phyloP scores from a whole-genome alignment of 169 alveolate genomes.

The Cryptosporidium xiaoi region DNA sequence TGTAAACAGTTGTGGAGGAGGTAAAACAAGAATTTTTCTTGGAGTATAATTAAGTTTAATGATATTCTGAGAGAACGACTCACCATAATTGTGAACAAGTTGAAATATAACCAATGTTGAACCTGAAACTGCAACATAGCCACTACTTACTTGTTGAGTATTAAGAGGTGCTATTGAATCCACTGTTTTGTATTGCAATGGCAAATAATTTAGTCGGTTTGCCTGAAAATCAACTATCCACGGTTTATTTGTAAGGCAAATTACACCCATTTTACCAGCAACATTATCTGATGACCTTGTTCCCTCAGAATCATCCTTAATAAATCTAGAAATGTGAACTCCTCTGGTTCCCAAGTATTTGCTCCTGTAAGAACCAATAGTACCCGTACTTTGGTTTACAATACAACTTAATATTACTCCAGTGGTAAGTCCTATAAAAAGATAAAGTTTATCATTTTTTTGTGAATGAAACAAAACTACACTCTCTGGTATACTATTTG shows the following conservation, averaged over 20 bases:
- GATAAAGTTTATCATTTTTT: slow-evolving; percentile 79
- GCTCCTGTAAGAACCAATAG: slow-evolving; percentile 94
- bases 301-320: neutral
- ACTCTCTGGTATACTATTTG: slow-evolving; percentile 76
- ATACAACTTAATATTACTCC: slow-evolving; percentile 95
- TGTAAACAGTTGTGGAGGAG: slow-evolving; percentile 83
- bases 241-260: slow-evolving; percentile 88
- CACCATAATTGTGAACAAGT: slow-evolving; percentile 86
- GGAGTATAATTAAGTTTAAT: slow-evolving; percentile 93
- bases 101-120: slow-evolving; percentile 85
- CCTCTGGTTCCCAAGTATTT: slow-evolving; percentile 94
- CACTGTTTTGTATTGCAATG: slow-evolving; percentile 88
- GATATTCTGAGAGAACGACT: slow-evolving; percentile 88
- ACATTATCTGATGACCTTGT: neutral
- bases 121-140: slow-evolving; percentile 92
- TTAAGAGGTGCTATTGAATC: slow-evolving; percentile 90
- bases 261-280: slow-evolving; percentile 79
- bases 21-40: slow-evolving; percentile 87
- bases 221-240: slow-evolving; percentile 88
- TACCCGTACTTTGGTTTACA: slow-evolving; percentile 93
- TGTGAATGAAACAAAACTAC: slow-evolving; percentile 31
- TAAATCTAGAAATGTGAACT: slow-evolving; percentile 86
- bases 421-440: slow-evolving; percentile 95
- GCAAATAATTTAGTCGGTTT: slow-evolving; percentile 84
- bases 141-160: slow-evolving; percentile 88